Evolutionary conservation across 805 yeast genomes (phyloP).

Genomic region (Hermanozyma aechmeae): DNA sequence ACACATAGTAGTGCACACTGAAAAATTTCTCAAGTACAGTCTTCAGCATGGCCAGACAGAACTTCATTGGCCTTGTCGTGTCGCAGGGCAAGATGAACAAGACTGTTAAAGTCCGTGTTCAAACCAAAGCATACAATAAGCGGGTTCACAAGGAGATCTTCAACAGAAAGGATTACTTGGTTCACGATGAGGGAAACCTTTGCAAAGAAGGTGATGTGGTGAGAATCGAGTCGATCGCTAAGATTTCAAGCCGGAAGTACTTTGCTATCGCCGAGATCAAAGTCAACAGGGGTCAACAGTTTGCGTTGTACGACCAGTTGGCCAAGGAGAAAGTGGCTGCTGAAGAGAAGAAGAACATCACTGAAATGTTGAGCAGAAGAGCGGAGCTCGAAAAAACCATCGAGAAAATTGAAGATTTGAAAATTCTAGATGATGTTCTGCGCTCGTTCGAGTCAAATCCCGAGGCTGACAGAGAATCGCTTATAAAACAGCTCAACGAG

Average conservation of each 20-base stretch:
- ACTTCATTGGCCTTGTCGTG: slow-evolving; percentile 84
- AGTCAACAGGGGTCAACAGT: slow-evolving; percentile 84
- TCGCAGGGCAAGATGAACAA: slow-evolving; percentile 96
- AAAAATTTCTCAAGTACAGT: too few species aligned
- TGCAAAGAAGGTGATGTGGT: slow-evolving; percentile 95
- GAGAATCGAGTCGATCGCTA: slow-evolving; percentile 83
- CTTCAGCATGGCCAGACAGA: slow-evolving; percentile 70
- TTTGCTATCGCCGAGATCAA: slow-evolving; percentile 92
- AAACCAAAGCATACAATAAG: slow-evolving; percentile 63
- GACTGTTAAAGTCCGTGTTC: slow-evolving; percentile 88
- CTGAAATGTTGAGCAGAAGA: slow-evolving; percentile 43
- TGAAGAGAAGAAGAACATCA: slow-evolving; percentile 56
- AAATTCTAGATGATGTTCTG: slow-evolving; percentile 22
- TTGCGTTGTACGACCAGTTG: slow-evolving; percentile 66
- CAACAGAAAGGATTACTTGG: slow-evolving; percentile 74
- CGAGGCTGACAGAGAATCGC: slow-evolving; percentile 12
- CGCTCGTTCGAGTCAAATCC: slow-evolving; percentile 15
- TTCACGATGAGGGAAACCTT: slow-evolving; percentile 87
- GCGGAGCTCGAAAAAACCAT: slow-evolving; percentile 16
- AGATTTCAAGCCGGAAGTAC: slow-evolving; percentile 69
- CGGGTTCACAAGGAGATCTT: slow-evolving; percentile 66
- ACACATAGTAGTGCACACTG: too few species aligned
- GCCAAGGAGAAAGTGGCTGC: slow-evolving; percentile 57
- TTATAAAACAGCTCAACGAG: slow-evolving; percentile 21
- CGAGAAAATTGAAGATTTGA: slow-evolving; percentile 29